Percentiles rank a stretch among this genome's conserved stretches.
phyloP scores from a whole-genome alignment of 75 land plant genomes.

The Selaginella tamariscina region DNA sequence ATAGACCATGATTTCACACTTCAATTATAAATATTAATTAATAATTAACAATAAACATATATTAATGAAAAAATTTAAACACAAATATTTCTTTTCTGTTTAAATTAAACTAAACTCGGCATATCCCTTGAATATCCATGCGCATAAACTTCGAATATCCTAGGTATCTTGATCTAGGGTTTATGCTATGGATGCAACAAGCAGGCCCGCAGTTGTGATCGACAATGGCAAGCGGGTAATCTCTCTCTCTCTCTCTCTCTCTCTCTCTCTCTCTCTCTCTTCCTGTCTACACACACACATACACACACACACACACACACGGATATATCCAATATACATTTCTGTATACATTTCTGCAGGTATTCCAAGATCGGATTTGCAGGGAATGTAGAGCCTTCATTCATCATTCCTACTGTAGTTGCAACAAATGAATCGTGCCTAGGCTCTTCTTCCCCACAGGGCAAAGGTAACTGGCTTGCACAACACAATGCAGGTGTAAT shows the following conservation, averaged over 20 bases:
- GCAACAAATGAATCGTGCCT: conserved; percentile 88
- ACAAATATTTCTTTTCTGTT: too few species aligned
- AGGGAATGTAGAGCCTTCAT: conserved; percentile 96
- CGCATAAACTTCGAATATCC: too few species aligned
- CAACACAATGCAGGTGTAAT: conserved; percentile 89
- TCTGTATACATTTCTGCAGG: conserved; percentile 22
- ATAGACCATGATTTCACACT: too few species aligned
- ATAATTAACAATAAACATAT: too few species aligned
- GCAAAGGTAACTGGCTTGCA: conserved; percentile 56
- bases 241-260: background rate
- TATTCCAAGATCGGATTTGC: conserved; percentile 98
- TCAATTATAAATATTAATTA: too few species aligned
- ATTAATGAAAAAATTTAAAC: too few species aligned
- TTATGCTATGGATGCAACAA: conserved; percentile 57
- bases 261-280: conserved; percentile 4
- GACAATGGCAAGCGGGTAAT: conserved; percentile 99
- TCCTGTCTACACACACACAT: too few species aligned
- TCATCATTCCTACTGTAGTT: conserved; percentile 86
- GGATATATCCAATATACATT: conserved; percentile 2
- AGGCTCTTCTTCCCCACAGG: conserved; percentile 37
- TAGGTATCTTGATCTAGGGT: background rate
- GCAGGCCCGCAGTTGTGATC: conserved; percentile 94
- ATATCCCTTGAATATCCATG: too few species aligned
- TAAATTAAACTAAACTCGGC: too few species aligned
- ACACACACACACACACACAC: too few species aligned